phyloP scores from a whole-genome alignment of 768 basidiomycete species.

The Mycena epipterygia region DNA sequence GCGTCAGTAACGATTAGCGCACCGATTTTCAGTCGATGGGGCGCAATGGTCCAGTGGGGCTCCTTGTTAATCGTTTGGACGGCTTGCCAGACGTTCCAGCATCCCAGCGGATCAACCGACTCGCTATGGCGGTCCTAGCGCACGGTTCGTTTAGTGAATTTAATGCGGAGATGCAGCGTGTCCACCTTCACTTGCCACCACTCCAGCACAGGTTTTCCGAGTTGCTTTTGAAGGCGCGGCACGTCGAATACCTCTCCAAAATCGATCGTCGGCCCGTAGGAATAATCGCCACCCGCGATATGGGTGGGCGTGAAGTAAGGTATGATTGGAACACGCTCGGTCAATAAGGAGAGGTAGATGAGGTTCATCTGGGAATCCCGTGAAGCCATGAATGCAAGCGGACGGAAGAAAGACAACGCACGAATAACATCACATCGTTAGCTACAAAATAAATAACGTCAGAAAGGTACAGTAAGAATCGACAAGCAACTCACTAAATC shows the following conservation, averaged over 20 bases:
- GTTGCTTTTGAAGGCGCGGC: slow-evolving; percentile 41
- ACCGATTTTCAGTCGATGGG: slow-evolving; percentile 26
- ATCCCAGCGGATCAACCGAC: slow-evolving; percentile 27
- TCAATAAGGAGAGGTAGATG: slow-evolving; percentile 50
- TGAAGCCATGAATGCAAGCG: not conserved
- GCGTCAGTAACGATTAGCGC: not conserved
- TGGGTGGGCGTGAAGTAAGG: slow-evolving; percentile 47
- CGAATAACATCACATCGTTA: slow-evolving; percentile 25
- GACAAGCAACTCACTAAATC: slow-evolving; percentile 19
- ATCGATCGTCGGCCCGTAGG: not conserved
- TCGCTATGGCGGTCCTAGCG: slow-evolving; percentile 30
- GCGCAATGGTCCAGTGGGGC: slow-evolving; percentile 24
- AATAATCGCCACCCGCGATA: not conserved
- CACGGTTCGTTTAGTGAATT: not conserved
- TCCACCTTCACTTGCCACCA: slow-evolving; percentile 52
- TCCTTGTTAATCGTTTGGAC: not conserved
- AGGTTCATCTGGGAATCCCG: slow-evolving; percentile 46
- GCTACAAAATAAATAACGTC: not conserved
- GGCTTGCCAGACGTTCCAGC: slow-evolving; percentile 35
- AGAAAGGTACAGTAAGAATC: not conserved
- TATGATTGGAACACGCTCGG: slow-evolving; percentile 51
- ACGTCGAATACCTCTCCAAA: slow-evolving; percentile 54
- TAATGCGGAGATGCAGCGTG: not conserved
- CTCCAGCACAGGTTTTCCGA: slow-evolving; percentile 50
- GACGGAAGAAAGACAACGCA: slow-evolving; percentile 9